Base-by-base conservation (phyloP, 257 asterid genomes). In the Fraxinus excelsior region DNA sequence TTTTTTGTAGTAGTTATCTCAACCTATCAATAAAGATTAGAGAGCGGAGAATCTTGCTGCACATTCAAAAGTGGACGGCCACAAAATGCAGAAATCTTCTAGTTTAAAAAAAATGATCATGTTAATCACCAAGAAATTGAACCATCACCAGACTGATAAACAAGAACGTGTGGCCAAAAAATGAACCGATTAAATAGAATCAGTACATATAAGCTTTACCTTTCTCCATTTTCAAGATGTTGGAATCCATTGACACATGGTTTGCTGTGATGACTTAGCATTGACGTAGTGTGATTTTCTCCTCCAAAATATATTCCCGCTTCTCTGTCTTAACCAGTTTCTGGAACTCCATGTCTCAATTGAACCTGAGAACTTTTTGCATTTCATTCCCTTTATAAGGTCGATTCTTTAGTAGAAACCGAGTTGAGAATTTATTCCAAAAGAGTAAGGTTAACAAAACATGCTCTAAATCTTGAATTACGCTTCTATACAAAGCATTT, bases 241-340 rank as follows among this genome's bases (percentile, higher is more conserved):
- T 73, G 67, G 49, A 29, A 65, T 49, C 42, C 56, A 9, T 70
- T 42, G 56, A 10, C 44, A 25, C 70, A n/a, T 4, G 76, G 49
- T n/a, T 23, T 62, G 31, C 32, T 62, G 18, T 21, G 67, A 74
- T 21, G 81, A 56, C 74, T 14, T 78, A 18, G 86, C 72, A 69
- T 32, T 81, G 40, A 74, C 16, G 7, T 74, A 70, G 0, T 74
- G 76, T 0, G 97, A 62, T 74, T 87, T 91, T 82, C 94, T 87
- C 84, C 96, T 87, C 76, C 90, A 88, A 73, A 94, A 94, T 8
- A 91, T 81, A 78, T 89, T 94, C 97, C 99, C 92, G 78, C 90
- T 83, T 38, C 92, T 90, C 88, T 0, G 88, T 80, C 66, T 90
- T 91, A 2, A 74, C 83, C 76, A 90, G 71, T 85, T 90, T 95